Evolutionary conservation across 495 filamentous ascomycete genomes (phyloP), one percentile per base, ranked within the genome.

Genomic region (Chaetomium tenue): DNA sequence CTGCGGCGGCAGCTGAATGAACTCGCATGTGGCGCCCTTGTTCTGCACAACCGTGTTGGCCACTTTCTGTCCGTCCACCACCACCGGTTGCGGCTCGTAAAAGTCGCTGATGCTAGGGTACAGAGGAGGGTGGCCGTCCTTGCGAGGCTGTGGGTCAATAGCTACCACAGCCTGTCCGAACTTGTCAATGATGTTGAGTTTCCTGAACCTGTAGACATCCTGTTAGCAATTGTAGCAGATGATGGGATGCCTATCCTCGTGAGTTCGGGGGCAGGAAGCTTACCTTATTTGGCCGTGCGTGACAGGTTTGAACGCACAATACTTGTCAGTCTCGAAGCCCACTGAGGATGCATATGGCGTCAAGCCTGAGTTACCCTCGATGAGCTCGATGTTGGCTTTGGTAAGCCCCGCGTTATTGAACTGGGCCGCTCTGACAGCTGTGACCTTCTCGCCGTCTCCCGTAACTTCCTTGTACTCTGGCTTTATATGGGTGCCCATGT

Each of bases 181-280:
- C 61, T 82, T 83, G 66, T 84, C 82, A 30, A 85, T 69, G 42
- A 82, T 75, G 63, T 83, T 84, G n/a, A 86, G 66, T 25, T 76
- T 76, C 0, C 68, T 71, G 65, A 85, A 79, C 46, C 58, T 75
- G 55, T 82, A 81, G 39, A 40, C 2, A 15, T 11, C 12, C 9
- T n/a, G n/a, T n/a, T n/a, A n/a, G n/a, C 9, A 15, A 3, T 81
- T 80, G 64, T 83, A 81, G 0, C 76, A 80, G 20, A 68, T 77
- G 1, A 75, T n/a, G n/a, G n/a, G n/a, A n/a, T n/a, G n/a, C n/a
- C n/a, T n/a, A n/a, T n/a, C n/a, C n/a, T n/a, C n/a, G n/a, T 82
- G 39, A 12, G 39, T n/a, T n/a, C n/a, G 39, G 2, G 8, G 9
- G 39, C 81, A 58, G 83, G 81, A 0, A 73, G 66, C 28, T 30